Base-by-base conservation (phyloP, 2,329 filamentous ascomycete genomes). In the Cercospora sp. region DNA sequence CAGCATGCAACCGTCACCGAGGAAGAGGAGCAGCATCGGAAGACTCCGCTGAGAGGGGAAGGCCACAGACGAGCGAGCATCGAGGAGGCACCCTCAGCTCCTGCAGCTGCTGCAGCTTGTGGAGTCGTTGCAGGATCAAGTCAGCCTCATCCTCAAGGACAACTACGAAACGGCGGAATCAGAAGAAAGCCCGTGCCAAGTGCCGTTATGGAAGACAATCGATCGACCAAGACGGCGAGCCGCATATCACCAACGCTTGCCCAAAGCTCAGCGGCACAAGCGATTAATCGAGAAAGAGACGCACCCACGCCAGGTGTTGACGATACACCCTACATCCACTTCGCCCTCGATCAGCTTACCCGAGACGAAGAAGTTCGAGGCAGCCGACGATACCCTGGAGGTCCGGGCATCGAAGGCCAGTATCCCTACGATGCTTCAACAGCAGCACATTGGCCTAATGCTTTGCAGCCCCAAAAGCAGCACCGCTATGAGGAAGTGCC, bases 261-360 rank as follows among this genome's bases (percentile, higher is more conserved):
- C 8, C 69, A 74, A 45, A 79, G 77, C 70, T 77, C 76, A 16
- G 74, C 74, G 5, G 74, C 76, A 6, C 61, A 71, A 59, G 76
- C 76, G 28, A 71, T 78, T 32, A 70, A 72, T 45, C 74, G 75
- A 13, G 76, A 77, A 61, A 53, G 62, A 58, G 81, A 81, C 62
- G 81, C 84, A 12, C 82, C 85, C 2, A 94, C 92, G 0, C 93
- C 93, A 0, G 92, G 90, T 9, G 83, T 93, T 45, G 93, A 97
- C 75, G 91, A 97, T 76, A 91, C 89, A 8, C 93, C 93, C 0
- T 97, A 94, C 79, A 92, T 97, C 71, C 91, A 91, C 71, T 96
- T 95, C 78, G 94, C 94, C 49, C 88, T 98, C 70, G 91, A 97
- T 71, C 92, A 94, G 70, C 83, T 98, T 73, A 96, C 93, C 5